Evolutionary conservation across 2,329 filamentous ascomycete genomes (phyloP), one percentile per base, ranked within the genome.

Genomic region (Pseudogymnoascus sp.): DNA sequence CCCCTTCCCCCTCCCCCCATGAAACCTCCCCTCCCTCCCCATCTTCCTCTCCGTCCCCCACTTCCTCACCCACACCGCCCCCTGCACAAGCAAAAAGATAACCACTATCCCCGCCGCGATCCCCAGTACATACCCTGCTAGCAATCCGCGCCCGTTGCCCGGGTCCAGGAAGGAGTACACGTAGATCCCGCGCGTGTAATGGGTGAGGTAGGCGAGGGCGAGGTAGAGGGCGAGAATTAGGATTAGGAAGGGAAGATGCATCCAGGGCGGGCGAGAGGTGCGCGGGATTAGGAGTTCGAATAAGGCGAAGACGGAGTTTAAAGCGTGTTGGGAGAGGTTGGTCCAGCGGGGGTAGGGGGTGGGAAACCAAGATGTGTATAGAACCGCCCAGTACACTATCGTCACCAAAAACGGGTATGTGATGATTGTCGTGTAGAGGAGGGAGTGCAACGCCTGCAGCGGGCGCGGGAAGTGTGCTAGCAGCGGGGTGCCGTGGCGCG

Each of bases 151-250:
- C 14, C 60, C 60, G 12, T 62, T 62, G 1, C 31, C 72, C 1
- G 85, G 80, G 72, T 96, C 81, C n/a, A 96, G 81, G 76, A 96
- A 96, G 64, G 71, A 73, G 76, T 96, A 96, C 0, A 88, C 82
- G 74, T 93, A 96, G 73, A 88, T 90, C 2, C 83, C 83, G 73
- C 91, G 80, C 0, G 86, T 86, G 4, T 83, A 84, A 66, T 83
- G 75, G 0, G 89, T 93, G 21, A 95, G 69, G 74, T 90, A 96
- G 1, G 90, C 90, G 14, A 96, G 77, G 0, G 78, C 83, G 10
- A 93, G 80, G 73, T 96, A 96, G 3, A 87, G 76, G 0, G 83
- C 84, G 45, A 96, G 80, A 5, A 95, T 74, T n/a, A 91, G 64
- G 67, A 93, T 75, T 12, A 93, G 78, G 71, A 84, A 86, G 12